Conservation (phyloP, 1,139 yeast genomes). For the Debaryomyces robertsiae region DNA sequence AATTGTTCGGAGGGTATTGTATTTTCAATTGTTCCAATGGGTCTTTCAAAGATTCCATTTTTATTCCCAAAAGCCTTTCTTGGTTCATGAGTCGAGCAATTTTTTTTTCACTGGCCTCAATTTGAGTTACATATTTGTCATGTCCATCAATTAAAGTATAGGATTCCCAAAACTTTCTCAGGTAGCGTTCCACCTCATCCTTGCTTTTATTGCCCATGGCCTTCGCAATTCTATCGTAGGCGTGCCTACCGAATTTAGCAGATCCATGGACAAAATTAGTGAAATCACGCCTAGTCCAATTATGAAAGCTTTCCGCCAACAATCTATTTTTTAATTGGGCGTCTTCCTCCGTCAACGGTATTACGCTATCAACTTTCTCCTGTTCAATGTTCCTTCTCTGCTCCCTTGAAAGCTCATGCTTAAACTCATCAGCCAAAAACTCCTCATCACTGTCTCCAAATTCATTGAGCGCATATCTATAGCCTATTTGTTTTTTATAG, state of each 20-base stretch:
- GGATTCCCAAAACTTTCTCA: slow-evolving; percentile 73
- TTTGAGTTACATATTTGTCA: slow-evolving; percentile 82
- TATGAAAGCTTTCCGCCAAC: slow-evolving; percentile 66
- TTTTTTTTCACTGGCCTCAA: slow-evolving; percentile 86
- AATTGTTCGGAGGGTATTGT: slow-evolving; percentile 89
- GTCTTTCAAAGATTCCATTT: slow-evolving; percentile 62
- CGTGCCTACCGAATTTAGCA: slow-evolving; percentile 76
- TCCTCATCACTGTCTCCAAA: slow-evolving; percentile 58
- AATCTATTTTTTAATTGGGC: slow-evolving; percentile 60
- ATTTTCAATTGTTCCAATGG: slow-evolving; percentile 79
- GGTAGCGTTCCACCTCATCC: slow-evolving; percentile 71
- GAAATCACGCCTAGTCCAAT: slow-evolving; percentile 89
- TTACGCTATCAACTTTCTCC: slow-evolving; percentile 65
- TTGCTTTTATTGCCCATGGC: slow-evolving; percentile 68
- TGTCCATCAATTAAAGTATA: slow-evolving; percentile 77
- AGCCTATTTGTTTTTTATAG: slow-evolving; percentile 72
- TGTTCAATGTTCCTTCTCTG: slow-evolving; percentile 57
- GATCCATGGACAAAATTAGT: slow-evolving; percentile 79
- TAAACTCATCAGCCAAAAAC: slow-evolving; percentile 53
- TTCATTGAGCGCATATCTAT: slow-evolving; percentile 62
- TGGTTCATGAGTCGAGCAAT: slow-evolving; percentile 65
- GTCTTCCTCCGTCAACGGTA: slow-evolving; percentile 79
- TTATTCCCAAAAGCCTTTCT: slow-evolving; percentile 62
- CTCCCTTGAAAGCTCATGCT: slow-evolving; percentile 41
- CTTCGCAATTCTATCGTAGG: slow-evolving; percentile 59